Conservation (phyloP, 1,284 basidiomycete species). For the Volvariella surrecta region DNA sequence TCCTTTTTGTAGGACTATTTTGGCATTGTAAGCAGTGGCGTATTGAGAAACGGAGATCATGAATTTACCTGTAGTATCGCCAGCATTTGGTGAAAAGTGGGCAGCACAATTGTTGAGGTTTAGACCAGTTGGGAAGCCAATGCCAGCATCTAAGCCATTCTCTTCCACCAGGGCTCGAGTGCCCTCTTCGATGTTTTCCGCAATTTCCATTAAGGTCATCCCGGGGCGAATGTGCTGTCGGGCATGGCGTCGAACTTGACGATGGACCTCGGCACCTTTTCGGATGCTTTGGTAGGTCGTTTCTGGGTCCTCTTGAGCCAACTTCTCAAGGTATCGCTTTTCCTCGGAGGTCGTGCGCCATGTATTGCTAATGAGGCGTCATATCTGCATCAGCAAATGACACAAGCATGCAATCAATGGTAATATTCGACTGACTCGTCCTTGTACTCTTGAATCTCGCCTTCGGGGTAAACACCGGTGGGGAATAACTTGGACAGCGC, state of each 20-base stretch:
- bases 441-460: conserved; percentile 88
- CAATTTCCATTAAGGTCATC: conserved; percentile 94
- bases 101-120: conserved; percentile 94
- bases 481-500: conserved; percentile 88
- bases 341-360: conserved; percentile 91
- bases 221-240: conserved; percentile 85
- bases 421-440: conserved; percentile 59
- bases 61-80: conserved; percentile 75
- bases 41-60: neutral
- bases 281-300: conserved; percentile 86
- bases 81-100: conserved; percentile 95
- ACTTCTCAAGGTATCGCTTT: conserved; percentile 76
- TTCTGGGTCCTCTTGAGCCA: conserved; percentile 72
- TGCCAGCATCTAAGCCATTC: conserved; percentile 76
- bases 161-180: conserved; percentile 89
- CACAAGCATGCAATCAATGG: conserved; percentile 6
- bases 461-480: conserved; percentile 82
- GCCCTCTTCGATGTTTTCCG: conserved; percentile 88
- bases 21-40: neutral
- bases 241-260: conserved; percentile 84
- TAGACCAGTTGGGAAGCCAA: conserved; percentile 97
- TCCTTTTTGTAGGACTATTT: conserved; percentile 67
- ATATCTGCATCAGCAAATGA: conserved; percentile 4
- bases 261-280: conserved; percentile 91
- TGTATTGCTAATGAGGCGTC: conserved; percentile 66